phyloP scores from a whole-genome alignment of 148 eudicot species.

The Gaultheria prostrata region DNA sequence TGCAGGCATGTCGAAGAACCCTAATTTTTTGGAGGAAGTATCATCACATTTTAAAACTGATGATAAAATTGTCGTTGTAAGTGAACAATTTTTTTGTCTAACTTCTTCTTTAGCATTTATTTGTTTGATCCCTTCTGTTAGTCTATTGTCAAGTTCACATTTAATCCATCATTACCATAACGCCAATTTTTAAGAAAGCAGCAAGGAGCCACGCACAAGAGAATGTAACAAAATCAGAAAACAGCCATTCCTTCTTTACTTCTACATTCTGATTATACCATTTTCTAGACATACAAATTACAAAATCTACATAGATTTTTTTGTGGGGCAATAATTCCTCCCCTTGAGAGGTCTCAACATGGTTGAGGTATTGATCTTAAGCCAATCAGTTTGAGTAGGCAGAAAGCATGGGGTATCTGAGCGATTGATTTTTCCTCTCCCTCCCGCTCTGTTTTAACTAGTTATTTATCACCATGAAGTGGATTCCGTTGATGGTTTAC shows the following conservation, averaged over 20 bases:
- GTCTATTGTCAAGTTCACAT: background rate
- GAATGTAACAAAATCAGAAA: background rate
- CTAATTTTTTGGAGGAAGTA: slow-evolving; percentile 53
- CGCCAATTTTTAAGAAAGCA: background rate
- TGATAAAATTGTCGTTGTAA: slow-evolving; percentile 74
- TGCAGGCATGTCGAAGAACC: slow-evolving; percentile 67
- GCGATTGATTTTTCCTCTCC: background rate
- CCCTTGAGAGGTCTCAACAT: background rate
- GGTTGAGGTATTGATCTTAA: background rate
- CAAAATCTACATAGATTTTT: background rate
- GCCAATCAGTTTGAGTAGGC: background rate
- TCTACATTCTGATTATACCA: background rate
- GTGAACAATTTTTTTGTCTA: slow-evolving; percentile 21
- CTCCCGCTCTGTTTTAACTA: background rate
- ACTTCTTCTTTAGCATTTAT: background rate
- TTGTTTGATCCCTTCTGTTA: background rate
- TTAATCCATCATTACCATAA: background rate
- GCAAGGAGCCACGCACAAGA: background rate
- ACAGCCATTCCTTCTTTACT: too few species aligned
- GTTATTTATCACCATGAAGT: background rate
- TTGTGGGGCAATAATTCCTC: background rate
- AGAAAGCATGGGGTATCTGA: background rate
- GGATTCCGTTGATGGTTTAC: background rate
- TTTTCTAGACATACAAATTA: background rate
- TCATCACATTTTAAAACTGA: slow-evolving; percentile 50